Percentiles rank a stretch among this genome's conserved stretches.
phyloP scores from a whole-genome alignment of 2,329 filamentous ascomycete species.

The Stagonosporopsis chrysanthemi region DNA sequence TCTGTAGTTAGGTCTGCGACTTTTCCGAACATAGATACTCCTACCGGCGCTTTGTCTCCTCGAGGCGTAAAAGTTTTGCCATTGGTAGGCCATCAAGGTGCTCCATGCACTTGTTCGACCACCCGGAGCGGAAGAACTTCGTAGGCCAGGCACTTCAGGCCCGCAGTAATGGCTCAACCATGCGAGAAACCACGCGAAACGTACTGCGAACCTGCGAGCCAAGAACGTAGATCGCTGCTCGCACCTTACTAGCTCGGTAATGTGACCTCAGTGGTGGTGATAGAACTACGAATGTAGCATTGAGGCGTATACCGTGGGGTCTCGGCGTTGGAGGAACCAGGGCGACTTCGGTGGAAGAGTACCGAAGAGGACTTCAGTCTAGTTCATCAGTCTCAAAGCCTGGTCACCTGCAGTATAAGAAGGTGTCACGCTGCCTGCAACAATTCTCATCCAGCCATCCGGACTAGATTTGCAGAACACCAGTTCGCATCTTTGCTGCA shows the following conservation, averaged over 20 bases:
- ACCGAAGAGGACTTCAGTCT: conserved; percentile 19
- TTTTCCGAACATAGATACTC: conserved; percentile 24
- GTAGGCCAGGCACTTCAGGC: conserved; percentile 14
- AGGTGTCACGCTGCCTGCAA: conserved; percentile 20
- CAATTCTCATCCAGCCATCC: conserved; percentile 30
- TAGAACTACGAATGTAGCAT: conserved; percentile 14
- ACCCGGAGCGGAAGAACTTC: conserved; percentile 17
- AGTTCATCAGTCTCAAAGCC: background rate
- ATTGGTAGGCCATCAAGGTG: conserved; percentile 42
- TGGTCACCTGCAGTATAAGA: conserved; percentile 29
- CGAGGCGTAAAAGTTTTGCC: conserved; percentile 28
- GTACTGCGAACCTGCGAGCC: conserved; percentile 28
- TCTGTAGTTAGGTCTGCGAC: conserved; percentile 5
- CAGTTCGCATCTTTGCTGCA: conserved; percentile 24
- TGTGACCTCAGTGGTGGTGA: conserved; percentile 18
- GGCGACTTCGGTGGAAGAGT: conserved; percentile 27
- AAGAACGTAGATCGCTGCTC: conserved; percentile 22
- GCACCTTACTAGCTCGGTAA: conserved; percentile 20
- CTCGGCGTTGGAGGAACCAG: conserved; percentile 21
- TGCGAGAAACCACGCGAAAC: conserved; percentile 14
- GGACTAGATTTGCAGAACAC: conserved; percentile 25
- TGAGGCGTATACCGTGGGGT: conserved; percentile 24
- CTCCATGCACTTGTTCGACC: conserved; percentile 20
- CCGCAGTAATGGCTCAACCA: conserved; percentile 22
- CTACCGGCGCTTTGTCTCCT: conserved; percentile 22